Evolutionary conservation across 768 basidiomycete species (phyloP), one percentile per base, ranked within the genome.

Genomic region (Mycena latifolia): DNA sequence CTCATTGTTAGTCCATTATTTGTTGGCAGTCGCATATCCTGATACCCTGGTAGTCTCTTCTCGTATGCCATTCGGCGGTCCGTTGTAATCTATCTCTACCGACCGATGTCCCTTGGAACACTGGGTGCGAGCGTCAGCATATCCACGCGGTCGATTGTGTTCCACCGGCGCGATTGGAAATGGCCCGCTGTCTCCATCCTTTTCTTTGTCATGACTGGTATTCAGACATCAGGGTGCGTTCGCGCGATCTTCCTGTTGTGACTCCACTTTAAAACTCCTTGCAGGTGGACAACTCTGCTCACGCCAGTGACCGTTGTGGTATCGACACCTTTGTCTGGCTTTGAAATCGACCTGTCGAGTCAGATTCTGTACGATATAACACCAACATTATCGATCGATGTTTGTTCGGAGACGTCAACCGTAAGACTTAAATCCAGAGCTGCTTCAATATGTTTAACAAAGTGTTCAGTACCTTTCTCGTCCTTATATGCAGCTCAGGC

Each of bases 151-250:
- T 25, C 33, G 7, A 3, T 51, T 3, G 25, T 51, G 4, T 39
- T 59, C 22, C 15, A 50, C 27, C 33, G 35, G 11, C 47, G 58
- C 1, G 24, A 31, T 6, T 55, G 45, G 53, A 46, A 47, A 28
- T 55, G 61, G 61, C 43, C 46, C 46, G 15, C 31, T 4, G 51
- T 33, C 3, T 47, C 37, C 2, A 0, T 55, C 6, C 2, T 55
- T 0, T 24, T 62, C 31, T 18, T 62, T 0, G 0, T 55, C 11
- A 7, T 62, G 22, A 25, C 61, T 9, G 52, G 61, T 11, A 12
- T 62, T 39, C 61, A 62, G 20, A 62, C 61, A n/a, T 54, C 53
- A 5, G 45, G 61, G 61, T 55, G 20, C 29, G 25, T n/a, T n/a
- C 18, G 2, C 29, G 4, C 8, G 15, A 39, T 17, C 17, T 39